Evolutionary conservation across 2,329 filamentous ascomycete genomes (phyloP).

Genomic region (Beauveria caledonica): DNA sequence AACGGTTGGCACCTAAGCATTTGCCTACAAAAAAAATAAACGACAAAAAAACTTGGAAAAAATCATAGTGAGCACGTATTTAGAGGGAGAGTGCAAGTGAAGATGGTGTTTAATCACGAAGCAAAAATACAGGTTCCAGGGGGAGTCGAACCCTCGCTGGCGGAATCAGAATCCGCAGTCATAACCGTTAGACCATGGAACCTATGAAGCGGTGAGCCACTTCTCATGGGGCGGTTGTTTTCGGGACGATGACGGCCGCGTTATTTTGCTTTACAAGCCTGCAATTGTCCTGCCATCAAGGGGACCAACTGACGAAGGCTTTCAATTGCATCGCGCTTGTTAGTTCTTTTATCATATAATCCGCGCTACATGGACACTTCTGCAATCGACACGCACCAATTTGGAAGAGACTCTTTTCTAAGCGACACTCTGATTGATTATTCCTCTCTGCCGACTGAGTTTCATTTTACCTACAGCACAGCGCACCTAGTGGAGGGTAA

Average conservation of each 20-base stretch:
- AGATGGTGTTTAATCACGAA: too few relatives aligned
- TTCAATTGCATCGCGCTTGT: neutral
- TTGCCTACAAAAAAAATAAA: too few relatives aligned
- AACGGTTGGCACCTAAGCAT: too few relatives aligned
- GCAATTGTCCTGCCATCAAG: too few relatives aligned
- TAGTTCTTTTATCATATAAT: neutral
- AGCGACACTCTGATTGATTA: neutral
- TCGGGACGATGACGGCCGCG: neutral
- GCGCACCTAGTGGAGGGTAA: too few relatives aligned
- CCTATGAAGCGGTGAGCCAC: conserved; percentile 18
- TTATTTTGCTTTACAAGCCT: neutral
- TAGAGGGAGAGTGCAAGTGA: accelerated
- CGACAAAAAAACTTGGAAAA: too few relatives aligned
- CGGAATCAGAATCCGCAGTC: conserved; percentile 13
- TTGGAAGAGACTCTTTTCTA: neutral
- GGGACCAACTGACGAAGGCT: too few relatives aligned
- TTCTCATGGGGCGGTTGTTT: conserved; percentile 18
- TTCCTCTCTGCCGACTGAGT: neutral
- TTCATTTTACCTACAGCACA: neutral
- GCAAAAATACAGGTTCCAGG: conserved; percentile 10
- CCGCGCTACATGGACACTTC: neutral
- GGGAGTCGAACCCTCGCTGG: conserved; percentile 13
- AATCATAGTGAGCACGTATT: too few relatives aligned
- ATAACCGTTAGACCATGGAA: conserved; percentile 14
- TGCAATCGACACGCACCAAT: neutral